These are phyloP conservation scores for Ambrosia trifida DNA, from an alignment of 129 eudicot species.

Conservation along the genomic window DNA sequence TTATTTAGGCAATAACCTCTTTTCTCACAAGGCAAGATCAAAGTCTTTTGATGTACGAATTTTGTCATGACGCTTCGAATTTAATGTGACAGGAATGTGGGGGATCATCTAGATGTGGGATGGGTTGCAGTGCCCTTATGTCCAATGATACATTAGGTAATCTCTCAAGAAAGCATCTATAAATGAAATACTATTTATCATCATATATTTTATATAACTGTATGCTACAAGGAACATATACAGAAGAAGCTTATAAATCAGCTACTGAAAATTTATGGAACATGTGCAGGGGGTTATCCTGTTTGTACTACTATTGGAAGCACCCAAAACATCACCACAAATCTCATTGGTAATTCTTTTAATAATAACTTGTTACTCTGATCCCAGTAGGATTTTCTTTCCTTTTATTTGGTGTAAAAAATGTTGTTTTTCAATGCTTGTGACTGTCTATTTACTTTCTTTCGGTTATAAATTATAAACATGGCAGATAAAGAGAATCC, in stretches of 20 bases:
- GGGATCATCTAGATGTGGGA: slow-evolving; percentile 79
- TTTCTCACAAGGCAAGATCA: slow-evolving; percentile 1
- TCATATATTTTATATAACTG: slow-evolving; percentile 9
- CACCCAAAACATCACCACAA: slow-evolving; percentile 49
- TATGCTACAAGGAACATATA: neutral
- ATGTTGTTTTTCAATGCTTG: neutral
- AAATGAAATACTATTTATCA: slow-evolving; percentile 6
- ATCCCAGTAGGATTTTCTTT: neutral
- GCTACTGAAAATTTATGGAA: slow-evolving; percentile 12
- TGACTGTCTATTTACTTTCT: slow-evolving; percentile 8
- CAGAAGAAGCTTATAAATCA: slow-evolving; percentile 8
- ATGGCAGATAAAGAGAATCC: slow-evolving; percentile 75
- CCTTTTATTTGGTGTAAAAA: neutral
- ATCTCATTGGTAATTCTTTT: slow-evolving; percentile 60
- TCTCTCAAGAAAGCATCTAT: slow-evolving; percentile 9
- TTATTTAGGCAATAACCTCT: neutral
- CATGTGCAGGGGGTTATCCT: slow-evolving; percentile 68
- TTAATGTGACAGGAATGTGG: slow-evolving; percentile 68
- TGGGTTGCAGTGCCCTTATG: slow-evolving; percentile 92
- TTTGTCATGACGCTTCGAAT: slow-evolving; percentile 21
- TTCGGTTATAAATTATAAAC: slow-evolving; percentile 21
- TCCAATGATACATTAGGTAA: slow-evolving; percentile 59
- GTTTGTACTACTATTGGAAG: slow-evolving; percentile 73
- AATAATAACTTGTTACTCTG: neutral
- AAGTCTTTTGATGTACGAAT: neutral